phyloP scores from a whole-genome alignment of 2,329 filamentous ascomycete genomes.

The Claviceps africana region DNA sequence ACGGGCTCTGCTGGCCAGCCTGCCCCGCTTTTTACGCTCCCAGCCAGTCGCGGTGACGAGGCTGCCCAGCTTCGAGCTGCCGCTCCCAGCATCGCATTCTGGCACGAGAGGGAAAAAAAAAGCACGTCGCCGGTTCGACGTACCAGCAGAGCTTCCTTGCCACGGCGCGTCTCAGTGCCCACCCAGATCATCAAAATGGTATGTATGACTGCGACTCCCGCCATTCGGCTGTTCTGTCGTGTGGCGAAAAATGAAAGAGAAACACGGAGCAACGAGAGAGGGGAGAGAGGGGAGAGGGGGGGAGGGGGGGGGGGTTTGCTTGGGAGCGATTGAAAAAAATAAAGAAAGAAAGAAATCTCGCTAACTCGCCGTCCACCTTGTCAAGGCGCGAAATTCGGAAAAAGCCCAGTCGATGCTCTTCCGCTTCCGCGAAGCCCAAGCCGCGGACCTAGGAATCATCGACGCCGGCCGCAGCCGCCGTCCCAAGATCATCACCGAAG shows the following conservation, averaged over 20 bases:
- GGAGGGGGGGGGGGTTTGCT: no score
- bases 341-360: neutral
- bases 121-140: neutral
- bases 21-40: neutral
- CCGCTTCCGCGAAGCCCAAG: slow-evolving; percentile 95
- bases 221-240: neutral
- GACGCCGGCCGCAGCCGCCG: slow-evolving; percentile 81
- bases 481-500: slow-evolving; percentile 78
- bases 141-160: neutral
- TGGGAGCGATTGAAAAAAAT: no score
- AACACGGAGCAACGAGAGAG: no score
- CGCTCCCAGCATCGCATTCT: no score
- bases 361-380: neutral
- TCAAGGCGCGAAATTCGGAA: slow-evolving; percentile 84
- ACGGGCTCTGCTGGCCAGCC: neutral
- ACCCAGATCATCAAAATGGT: neutral
- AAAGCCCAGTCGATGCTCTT: slow-evolving; percentile 99
- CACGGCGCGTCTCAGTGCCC: neutral
- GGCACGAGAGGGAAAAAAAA: neutral
- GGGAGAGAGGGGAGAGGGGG: no score
- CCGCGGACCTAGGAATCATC: slow-evolving; percentile 88
- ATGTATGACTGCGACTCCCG: neutral
- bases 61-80: neutral
- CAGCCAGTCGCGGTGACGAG: neutral
- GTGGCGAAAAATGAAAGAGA: neutral